Evolutionary conservation across 2,329 filamentous ascomycete species (phyloP).

Genomic region (Cladophialophora exuberans): DNA sequence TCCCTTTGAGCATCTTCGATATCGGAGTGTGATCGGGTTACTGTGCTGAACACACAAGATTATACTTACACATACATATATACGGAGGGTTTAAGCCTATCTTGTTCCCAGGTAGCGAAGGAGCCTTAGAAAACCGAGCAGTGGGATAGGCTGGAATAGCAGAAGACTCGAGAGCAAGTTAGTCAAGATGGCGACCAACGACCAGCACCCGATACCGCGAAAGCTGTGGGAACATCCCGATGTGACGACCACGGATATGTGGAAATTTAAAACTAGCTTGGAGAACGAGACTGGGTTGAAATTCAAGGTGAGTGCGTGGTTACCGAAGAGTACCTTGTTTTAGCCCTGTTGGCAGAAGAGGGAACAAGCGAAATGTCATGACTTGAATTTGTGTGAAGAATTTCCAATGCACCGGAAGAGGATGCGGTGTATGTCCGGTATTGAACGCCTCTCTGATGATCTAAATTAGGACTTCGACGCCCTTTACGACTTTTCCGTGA

Average conservation of each 20-base stretch:
- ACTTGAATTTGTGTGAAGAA: not conserved
- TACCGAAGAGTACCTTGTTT: too few species aligned
- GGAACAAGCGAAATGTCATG: too few species aligned
- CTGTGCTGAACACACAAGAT: too few species aligned
- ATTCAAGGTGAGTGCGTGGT: slow-evolving; percentile 19
- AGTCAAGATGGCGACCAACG: not conserved
- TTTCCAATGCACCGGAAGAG: not conserved
- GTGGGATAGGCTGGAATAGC: not conserved
- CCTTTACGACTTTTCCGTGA: slow-evolving; percentile 70
- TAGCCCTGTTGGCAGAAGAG: too few species aligned
- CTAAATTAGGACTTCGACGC: slow-evolving; percentile 73
- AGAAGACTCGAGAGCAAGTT: too few species aligned
- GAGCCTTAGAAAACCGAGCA: not conserved
- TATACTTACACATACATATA: too few species aligned
- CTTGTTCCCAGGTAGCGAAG: too few species aligned
- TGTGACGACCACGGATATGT: slow-evolving; percentile 66
- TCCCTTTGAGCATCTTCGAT: too few species aligned
- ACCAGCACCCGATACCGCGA: slow-evolving; percentile 19
- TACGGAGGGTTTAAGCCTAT: too few species aligned
- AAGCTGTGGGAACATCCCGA: slow-evolving; percentile 66
- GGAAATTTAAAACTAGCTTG: slow-evolving; percentile 55
- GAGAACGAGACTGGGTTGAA: slow-evolving; percentile 14
- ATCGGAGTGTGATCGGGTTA: too few species aligned
- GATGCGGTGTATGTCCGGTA: not conserved
- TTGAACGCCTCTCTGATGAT: too few species aligned